Evolutionary conservation across 331 rosid genomes (phyloP).

Genomic region (Phaseolus coccineus): DNA sequence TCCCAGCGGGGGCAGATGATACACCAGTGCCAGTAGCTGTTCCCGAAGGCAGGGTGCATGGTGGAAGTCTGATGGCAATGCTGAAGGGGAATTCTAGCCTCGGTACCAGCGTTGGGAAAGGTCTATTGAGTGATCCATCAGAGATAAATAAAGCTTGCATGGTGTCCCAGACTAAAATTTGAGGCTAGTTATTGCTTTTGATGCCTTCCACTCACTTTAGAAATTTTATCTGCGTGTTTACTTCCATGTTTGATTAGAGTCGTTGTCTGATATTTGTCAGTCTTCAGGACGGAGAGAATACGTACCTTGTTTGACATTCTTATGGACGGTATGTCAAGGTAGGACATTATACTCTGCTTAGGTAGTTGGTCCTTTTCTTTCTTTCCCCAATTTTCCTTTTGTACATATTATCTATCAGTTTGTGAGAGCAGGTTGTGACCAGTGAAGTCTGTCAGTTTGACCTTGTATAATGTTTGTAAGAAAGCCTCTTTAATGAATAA

Average conservation of each 20-base stretch:
- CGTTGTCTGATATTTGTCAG: slow-evolving; percentile 37
- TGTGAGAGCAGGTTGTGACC: slow-evolving; percentile 48
- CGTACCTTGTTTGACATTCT: slow-evolving; percentile 39
- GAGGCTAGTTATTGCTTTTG: slow-evolving; percentile 43
- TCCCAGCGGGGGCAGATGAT: slow-evolving; percentile 42
- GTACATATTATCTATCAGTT: slow-evolving; percentile 54
- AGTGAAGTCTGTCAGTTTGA: slow-evolving; percentile 47
- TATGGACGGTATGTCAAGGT: slow-evolving; percentile 27
- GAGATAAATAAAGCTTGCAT: slow-evolving; percentile 48
- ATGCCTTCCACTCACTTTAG: slow-evolving; percentile 37
- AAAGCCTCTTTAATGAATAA: slow-evolving; percentile 41
- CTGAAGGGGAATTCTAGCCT: slow-evolving; percentile 50
- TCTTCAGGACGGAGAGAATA: slow-evolving; percentile 44
- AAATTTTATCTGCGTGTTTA: slow-evolving; percentile 48
- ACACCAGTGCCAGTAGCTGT: slow-evolving; percentile 42
- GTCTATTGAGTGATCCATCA: slow-evolving; percentile 44
- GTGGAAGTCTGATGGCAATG: slow-evolving; percentile 85
- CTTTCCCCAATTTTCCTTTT: slow-evolving; percentile 24
- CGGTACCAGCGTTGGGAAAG: slow-evolving; percentile 50
- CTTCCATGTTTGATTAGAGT: slow-evolving; percentile 40
- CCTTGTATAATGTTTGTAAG: slow-evolving; percentile 57
- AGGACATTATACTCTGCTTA: slow-evolving; percentile 42
- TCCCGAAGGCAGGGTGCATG: slow-evolving; percentile 95
- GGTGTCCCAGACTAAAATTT: slow-evolving; percentile 71
- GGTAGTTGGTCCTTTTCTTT: slow-evolving; percentile 51